These are phyloP conservation scores for Lepidopterella palustris DNA, from an alignment of 495 filamentous ascomycete species.

Conservation along the genomic window DNA sequence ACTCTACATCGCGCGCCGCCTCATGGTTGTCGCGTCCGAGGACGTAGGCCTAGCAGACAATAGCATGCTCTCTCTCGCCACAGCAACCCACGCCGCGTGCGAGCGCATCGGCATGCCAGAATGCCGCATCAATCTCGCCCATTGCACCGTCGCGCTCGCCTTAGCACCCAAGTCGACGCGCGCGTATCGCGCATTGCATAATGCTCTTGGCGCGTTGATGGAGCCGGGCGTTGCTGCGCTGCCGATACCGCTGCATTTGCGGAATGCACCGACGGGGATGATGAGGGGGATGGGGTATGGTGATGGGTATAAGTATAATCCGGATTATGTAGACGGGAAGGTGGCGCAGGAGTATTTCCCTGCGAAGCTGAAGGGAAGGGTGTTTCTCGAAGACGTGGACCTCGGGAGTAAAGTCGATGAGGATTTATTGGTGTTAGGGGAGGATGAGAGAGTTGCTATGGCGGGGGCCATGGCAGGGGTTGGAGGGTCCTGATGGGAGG, in stretches of 20 bases:
- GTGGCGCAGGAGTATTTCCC: slow-evolving; percentile 90
- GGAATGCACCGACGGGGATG: slow-evolving; percentile 84
- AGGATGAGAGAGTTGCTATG: no score
- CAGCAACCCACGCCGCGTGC: slow-evolving; percentile 73
- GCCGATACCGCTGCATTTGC: slow-evolving; percentile 76
- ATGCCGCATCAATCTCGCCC: slow-evolving; percentile 84
- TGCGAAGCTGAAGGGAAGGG: slow-evolving; percentile 56
- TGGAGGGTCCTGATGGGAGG: no score
- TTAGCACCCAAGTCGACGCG: slow-evolving; percentile 79
- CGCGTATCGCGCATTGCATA: slow-evolving; percentile 75
- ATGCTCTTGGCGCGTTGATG: slow-evolving; percentile 62
- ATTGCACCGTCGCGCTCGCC: slow-evolving; percentile 76
- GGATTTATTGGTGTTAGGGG: slow-evolving; percentile 35
- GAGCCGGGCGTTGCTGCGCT: slow-evolving; percentile 75
- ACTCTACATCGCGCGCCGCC: slow-evolving; percentile 79
- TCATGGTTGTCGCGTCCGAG: slow-evolving; percentile 88
- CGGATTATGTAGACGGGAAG: slow-evolving; percentile 74
- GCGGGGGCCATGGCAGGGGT: no score
- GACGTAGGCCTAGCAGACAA: slow-evolving; percentile 91
- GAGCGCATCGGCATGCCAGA: slow-evolving; percentile 93
- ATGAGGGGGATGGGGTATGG: slow-evolving; percentile 93
- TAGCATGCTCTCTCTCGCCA: slow-evolving; percentile 73
- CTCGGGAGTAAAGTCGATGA: slow-evolving; percentile 72
- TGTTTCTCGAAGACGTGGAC: slow-evolving; percentile 76
- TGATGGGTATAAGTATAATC: slow-evolving; percentile 93